Percentiles rank a stretch among this genome's conserved stretches.
Conservation (phyloP, 768 basidiomycete genomes). For the Coprinopsis strossmayeri region DNA sequence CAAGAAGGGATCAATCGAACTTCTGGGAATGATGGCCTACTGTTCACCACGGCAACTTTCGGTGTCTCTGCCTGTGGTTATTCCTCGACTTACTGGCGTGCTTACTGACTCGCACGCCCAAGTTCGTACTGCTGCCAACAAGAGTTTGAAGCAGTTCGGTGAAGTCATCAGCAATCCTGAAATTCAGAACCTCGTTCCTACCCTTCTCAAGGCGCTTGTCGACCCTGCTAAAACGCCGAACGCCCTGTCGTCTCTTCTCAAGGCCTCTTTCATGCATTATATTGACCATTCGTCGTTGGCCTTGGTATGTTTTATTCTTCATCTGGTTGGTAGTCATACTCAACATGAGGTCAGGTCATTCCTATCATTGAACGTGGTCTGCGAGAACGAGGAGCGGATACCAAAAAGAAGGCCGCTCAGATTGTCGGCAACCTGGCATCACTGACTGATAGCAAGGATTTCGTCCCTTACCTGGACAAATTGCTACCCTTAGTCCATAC, state of each 20-base stretch:
- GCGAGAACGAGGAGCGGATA: slow-evolving; percentile 86
- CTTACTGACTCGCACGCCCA: slow-evolving; percentile 97
- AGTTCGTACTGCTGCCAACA: slow-evolving; percentile 88
- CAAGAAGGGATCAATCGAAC: slow-evolving; percentile 94
- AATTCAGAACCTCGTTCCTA: slow-evolving; percentile 83
- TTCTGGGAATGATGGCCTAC: slow-evolving; percentile 98
- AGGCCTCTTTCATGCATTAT: slow-evolving; percentile 96
- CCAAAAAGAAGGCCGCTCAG: slow-evolving; percentile 92
- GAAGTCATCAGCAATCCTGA: slow-evolving; percentile 98
- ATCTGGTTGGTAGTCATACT: background rate
- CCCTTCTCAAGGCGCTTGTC: slow-evolving; percentile 89
- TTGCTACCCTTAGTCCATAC: slow-evolving; percentile 87
- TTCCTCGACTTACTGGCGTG: slow-evolving; percentile 91
- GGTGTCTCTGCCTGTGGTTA: slow-evolving; percentile 90
- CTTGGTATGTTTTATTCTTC: slow-evolving; percentile 44
- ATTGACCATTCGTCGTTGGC: slow-evolving; percentile 97
- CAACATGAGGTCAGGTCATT: slow-evolving; percentile 53
- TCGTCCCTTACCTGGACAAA: slow-evolving; percentile 87
- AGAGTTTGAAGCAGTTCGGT: slow-evolving; percentile 94
- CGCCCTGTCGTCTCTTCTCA: slow-evolving; percentile 80
- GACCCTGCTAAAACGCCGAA: slow-evolving; percentile 88
- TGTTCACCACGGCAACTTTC: slow-evolving; percentile 95
- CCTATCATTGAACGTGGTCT: slow-evolving; percentile 94
- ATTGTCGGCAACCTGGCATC: slow-evolving; percentile 97
- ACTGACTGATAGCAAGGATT: slow-evolving; percentile 83